Base-by-base conservation (phyloP, 768 basidiomycete genomes). In the Panellus pusillus region DNA sequence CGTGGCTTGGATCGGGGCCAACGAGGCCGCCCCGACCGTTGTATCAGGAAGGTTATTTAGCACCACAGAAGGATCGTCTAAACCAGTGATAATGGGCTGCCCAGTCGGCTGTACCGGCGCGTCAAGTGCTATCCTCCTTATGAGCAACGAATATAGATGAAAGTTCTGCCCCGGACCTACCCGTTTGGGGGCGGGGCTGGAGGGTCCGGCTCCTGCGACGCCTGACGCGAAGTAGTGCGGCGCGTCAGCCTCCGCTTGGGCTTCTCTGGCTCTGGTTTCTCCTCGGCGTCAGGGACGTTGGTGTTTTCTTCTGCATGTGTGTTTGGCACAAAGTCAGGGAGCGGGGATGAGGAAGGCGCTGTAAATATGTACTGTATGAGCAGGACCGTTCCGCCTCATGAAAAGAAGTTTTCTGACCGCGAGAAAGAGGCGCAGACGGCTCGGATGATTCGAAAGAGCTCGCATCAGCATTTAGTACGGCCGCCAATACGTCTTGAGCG, bases 301-400 rank as follows among this genome's bases (percentile, higher is more conserved):
- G 79, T 77, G 0, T 78, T 76, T 55, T 86, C 84, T 17, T 77
- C 73, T 3, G 76, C 71, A 55, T 75, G 73, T 0, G 81, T 78
- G 54, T 83, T 85, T 4, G 79, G 79, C 11, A 84, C 68, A 35
- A 74, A 70, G 41, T 79, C 74, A 1, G 81, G 81, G 0, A 80
- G 68, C 9, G 75, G 65, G 4, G 79, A 77, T 15, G 61, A 66
- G 20, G 60, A 60, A 42, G 57, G 61, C 29, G 13, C 52, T 59
- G 38, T 19, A 9, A n/a, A 17, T 27, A 24, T 58, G 11, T 12
- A 37, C 29, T 58, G 11, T 12, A 40, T 52, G 48, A 35, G 27
- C 11, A 50, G 41, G 8, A 44, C 28, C 35, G 24, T 24, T 24
- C 24, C 6, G 24, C 9, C 17, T 31, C 19, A 36, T 18, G 44